Percentiles rank a stretch among this genome's conserved stretches.
phyloP scores from a whole-genome alignment of 208 protist species.

The Acanthamoeba lugdunensis region DNA sequence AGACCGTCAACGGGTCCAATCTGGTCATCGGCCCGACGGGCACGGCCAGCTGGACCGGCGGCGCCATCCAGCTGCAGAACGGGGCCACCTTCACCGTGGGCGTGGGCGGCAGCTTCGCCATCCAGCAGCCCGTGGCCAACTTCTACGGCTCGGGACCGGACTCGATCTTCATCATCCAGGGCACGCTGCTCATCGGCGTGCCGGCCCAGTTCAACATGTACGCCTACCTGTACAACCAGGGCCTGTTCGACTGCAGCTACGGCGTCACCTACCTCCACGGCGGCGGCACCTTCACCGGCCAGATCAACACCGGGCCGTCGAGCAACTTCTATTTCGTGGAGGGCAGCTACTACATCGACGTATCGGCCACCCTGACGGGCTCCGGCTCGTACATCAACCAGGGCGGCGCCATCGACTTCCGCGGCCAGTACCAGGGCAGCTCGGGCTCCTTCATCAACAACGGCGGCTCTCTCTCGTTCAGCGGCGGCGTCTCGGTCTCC shows the following conservation, averaged over 20 bases:
- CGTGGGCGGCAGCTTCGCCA: neutral
- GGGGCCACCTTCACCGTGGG: constrained; percentile 69
- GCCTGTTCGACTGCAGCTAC: constrained; percentile 58
- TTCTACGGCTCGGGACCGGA: constrained; percentile 62
- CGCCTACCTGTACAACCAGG: constrained; percentile 39
- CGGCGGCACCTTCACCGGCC: constrained; percentile 26
- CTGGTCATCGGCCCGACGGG: constrained; percentile 27
- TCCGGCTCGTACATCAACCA: constrained; percentile 67
- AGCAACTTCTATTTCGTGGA: constrained; percentile 49
- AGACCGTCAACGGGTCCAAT: constrained; percentile 41
- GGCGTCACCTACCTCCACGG: constrained; percentile 65
- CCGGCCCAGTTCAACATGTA: constrained; percentile 66
- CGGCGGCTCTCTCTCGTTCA: constrained; percentile 58
- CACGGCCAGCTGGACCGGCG: constrained; percentile 60
- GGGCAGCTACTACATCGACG: constrained; percentile 69
- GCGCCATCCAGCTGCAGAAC: constrained; percentile 31
- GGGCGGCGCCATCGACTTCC: constrained; percentile 64
- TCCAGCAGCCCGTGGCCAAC: constrained; percentile 45
- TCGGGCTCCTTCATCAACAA: constrained; percentile 14
- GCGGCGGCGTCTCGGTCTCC: constrained; percentile 45
- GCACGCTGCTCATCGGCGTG: constrained; percentile 45
- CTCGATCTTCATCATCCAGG: constrained; percentile 57
- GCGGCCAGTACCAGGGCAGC: constrained; percentile 26
- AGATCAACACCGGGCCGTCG: constrained; percentile 9
- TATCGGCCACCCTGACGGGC: constrained; percentile 8